phyloP scores from a whole-genome alignment of 2,329 filamentous ascomycete species.

The Colletotrichum sp. region DNA sequence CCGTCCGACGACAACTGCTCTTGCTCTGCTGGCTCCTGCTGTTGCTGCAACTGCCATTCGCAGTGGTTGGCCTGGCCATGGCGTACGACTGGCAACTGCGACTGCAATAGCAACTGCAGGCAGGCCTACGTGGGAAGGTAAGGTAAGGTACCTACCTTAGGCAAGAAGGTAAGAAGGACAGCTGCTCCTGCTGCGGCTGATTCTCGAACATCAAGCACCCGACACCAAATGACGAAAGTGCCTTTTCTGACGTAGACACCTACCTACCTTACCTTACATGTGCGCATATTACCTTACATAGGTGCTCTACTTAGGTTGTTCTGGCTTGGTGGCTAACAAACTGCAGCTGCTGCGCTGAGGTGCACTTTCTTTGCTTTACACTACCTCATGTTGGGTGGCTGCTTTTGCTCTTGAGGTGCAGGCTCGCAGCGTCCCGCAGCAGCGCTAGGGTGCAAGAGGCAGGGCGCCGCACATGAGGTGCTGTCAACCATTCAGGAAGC shows the following conservation, averaged over 20 bases:
- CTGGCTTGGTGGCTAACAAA: background rate
- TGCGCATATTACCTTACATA: background rate
- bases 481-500: background rate
- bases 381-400: background rate
- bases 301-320: background rate
- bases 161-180: background rate
- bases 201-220: background rate
- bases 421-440: slow-evolving; percentile 9
- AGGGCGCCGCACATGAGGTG: background rate
- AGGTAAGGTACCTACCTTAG: too few relatives aligned
- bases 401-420: background rate
- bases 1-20: background rate
- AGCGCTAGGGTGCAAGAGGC: slow-evolving; percentile 12
- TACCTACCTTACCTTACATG: background rate
- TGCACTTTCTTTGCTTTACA: background rate
- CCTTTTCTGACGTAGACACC: background rate
- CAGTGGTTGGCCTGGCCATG: too few relatives aligned
- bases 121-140: background rate
- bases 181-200: background rate
- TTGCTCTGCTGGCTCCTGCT: background rate
- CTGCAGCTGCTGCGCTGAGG: background rate
- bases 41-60: background rate
- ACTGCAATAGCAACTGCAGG: background rate
- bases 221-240: background rate
- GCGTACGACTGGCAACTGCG: background rate